These are phyloP conservation scores for Scutellaria barbata DNA, from an alignment of 257 asterid genomes.

Conservation along the genomic window DNA sequence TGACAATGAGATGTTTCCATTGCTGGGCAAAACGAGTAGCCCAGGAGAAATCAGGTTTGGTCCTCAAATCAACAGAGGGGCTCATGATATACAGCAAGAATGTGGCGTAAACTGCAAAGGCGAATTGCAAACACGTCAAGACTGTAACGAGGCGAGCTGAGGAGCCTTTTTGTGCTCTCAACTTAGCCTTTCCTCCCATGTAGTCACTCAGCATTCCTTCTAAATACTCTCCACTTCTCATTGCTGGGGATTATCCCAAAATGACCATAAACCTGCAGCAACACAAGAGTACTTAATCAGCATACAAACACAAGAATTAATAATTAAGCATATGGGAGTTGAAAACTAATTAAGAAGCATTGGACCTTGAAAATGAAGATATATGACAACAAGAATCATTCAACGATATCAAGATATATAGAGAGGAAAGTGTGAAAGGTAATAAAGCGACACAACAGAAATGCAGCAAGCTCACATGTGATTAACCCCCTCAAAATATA, in stretches of 20 bases:
- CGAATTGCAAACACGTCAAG: constrained; percentile 76
- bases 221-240: constrained; percentile 66
- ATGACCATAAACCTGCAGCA: constrained; percentile 32
- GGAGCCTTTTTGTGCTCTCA: constrained; percentile 46
- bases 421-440: constrained; percentile 38
- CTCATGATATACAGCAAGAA: constrained; percentile 80
- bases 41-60: constrained; percentile 81
- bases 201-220: constrained; percentile 81
- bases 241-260: constrained; percentile 50
- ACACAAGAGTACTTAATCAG: too few relatives aligned
- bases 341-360: too few relatives aligned
- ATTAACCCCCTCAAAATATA: constrained; percentile 37
- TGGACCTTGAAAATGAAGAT: constrained; percentile 10
- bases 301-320: too few relatives aligned
- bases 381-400: neutral
- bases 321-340: too few relatives aligned
- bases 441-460: constrained; percentile 61
- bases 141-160: constrained; percentile 60
- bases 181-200: constrained; percentile 58
- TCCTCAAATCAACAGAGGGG: constrained; percentile 64
- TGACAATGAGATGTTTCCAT: constrained; percentile 64
- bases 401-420: constrained; percentile 40
- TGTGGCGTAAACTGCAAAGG: constrained; percentile 89
- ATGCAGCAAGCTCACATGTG: constrained; percentile 92
- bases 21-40: constrained; percentile 67